Percentiles rank a stretch among this genome's conserved stretches.
These are phyloP conservation scores for Taphrina populina DNA, from an alignment of 1,139 yeast genomes.

Conservation along the genomic window DNA sequence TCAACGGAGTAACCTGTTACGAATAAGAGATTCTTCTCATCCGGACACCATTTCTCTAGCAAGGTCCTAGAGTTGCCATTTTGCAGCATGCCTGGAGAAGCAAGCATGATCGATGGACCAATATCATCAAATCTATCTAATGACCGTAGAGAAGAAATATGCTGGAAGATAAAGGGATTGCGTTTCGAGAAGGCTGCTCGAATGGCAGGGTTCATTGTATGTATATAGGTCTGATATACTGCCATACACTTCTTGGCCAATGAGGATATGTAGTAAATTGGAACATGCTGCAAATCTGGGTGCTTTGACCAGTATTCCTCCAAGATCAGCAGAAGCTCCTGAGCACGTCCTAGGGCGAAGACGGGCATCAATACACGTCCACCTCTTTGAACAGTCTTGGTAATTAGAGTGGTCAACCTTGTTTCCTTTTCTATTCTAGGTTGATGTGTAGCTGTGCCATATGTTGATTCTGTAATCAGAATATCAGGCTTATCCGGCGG, in stretches of 20 bases:
- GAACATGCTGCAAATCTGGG: constrained; percentile 76
- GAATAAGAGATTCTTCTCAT: constrained; percentile 79
- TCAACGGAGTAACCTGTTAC: constrained; percentile 97
- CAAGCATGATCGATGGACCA: constrained; percentile 94
- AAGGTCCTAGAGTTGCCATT: constrained; percentile 90
- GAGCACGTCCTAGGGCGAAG: constrained; percentile 95
- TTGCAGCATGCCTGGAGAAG: constrained; percentile 97
- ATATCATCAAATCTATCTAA: constrained; percentile 85
- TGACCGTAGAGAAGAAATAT: constrained; percentile 73
- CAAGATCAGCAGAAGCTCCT: constrained; percentile 78
- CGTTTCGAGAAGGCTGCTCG: constrained; percentile 73
- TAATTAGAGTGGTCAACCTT: constrained; percentile 75
- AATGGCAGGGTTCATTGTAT: constrained; percentile 93
- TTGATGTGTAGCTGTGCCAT: constrained; percentile 96
- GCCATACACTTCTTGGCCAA: constrained; percentile 96
- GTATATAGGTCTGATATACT: constrained; percentile 92
- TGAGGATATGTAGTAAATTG: constrained; percentile 86
- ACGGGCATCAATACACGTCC: constrained; percentile 93
- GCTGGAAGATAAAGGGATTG: constrained; percentile 88
- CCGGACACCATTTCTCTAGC: constrained; percentile 96
- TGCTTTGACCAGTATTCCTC: constrained; percentile 93
- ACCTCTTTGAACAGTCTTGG: constrained; percentile 79
- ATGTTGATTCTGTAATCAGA: constrained; percentile 89
- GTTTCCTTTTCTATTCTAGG: constrained; percentile 83
- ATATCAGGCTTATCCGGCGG: constrained; percentile 89